Base-by-base conservation (phyloP, 148 eudicot genomes). In the Simmondsia chinensis region DNA sequence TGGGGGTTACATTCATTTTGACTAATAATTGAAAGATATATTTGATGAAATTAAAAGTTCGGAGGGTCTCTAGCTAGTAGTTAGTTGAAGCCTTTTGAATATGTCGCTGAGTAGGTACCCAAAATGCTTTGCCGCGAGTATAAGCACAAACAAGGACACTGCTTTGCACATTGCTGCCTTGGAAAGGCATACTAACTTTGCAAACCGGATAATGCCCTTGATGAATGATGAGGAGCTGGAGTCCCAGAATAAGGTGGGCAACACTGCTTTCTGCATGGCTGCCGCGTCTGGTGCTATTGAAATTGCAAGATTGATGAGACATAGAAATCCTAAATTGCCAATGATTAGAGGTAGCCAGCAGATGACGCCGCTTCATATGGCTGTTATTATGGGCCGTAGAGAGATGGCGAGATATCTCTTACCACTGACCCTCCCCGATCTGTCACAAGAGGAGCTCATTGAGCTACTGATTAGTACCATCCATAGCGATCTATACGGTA, bases 241-340 rank as follows among this genome's bases (percentile, higher is more conserved):
- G 23, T 3, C 43, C 8, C 21, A 20, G 31, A 63, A 56, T 18
- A 43, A 29, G 11, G 23, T 40, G 1, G 57, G n/a, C n/a, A n/a
- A n/a, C n/a, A n/a, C n/a, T n/a, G n/a, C n/a, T n/a, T n/a, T n/a
- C n/a, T n/a, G n/a, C n/a, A n/a, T n/a, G n/a, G n/a, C n/a, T n/a
- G n/a, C n/a, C n/a, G n/a, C n/a, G n/a, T n/a, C n/a, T n/a, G 64
- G 70, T 8, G 28, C 19, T 11, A 25, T 19, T 31, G 32, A 33
- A 19, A 52, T 51, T 38, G 70, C 64, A 7, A 22, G 39, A 32
- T 12, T 34, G 4, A 65, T 65, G 70, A 22, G 57, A 10, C 6
- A 9, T 4, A 65, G 52, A 12, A 44, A 52, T 28, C 10, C 6
- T 2, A 26, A 25, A 19, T 44, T 44, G 12, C 33, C 32, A 7